Evolutionary conservation across 441 rosid genomes (phyloP), one percentile per base, ranked within the genome.

Genomic region (Populus hybrid): DNA sequence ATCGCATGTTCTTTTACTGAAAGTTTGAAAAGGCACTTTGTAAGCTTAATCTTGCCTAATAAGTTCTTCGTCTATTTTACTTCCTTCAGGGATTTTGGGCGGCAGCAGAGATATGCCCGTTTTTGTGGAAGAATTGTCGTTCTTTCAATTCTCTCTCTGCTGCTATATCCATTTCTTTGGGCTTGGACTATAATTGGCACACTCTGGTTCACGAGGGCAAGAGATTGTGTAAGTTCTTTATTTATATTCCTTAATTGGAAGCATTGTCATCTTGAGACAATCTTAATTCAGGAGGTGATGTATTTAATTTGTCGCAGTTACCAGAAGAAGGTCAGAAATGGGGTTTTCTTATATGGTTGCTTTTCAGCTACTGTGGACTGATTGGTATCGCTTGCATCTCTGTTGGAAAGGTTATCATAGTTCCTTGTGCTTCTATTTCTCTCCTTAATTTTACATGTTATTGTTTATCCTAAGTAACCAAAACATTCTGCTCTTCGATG

Each of bases 151-250:
- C 83, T 96, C 26, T 89, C 96, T 26, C 85, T 96, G 71, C 82
- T 94, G 42, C 89, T 96, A 42, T 96, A 94, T 84, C 99, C 99
- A 14, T 96, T 93, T 86, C 90, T 94, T 73, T 96, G 98, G 98
- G 95, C 90, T 61, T 96, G 99, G 99, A 96, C 99, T 76, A 80
- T 96, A n/a, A n/a, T n/a, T n/a, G n/a, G n/a, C n/a, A n/a, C n/a
- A n/a, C n/a, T n/a, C n/a, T n/a, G n/a, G n/a, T 96, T 92, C 89
- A 87, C 88, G 31, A 82, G 76, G 59, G 93, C 97, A 2, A 89
- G 84, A 79, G 78, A 78, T 77, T 96, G 98, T 87, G 99, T 96
- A 88, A 90, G 97, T 83, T 64, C 10, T 20, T 31, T 16, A 29
- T 53, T 42, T 20, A 14, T 42, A 10, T 53, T 11, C 33, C 38